Base-by-base conservation (phyloP, 441 rosid species). In the Gossypium trilobum region DNA sequence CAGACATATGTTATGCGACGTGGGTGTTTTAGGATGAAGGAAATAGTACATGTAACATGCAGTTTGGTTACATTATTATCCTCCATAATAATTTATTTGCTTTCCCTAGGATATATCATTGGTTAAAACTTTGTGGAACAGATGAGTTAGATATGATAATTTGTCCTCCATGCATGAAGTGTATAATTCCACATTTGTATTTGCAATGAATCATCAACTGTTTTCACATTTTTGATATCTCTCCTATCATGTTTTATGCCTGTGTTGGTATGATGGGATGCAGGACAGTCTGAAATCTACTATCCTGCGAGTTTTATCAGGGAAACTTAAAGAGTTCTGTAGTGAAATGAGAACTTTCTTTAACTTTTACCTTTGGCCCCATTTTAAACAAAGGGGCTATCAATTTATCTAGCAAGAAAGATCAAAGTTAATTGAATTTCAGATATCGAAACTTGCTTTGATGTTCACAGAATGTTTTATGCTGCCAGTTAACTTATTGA, bases 401-500 rank as follows among this genome's bases (percentile, higher is more conserved):
- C 44, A 25, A 71, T 60, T 71, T 20, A 9, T 64, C 25, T 19
- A 16, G 56, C 65, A 51, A 51, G 27, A 36, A 54, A 33, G 59
- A 70, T 73, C 29, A 16, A 22, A 22, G 22, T 42, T 62, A 57
- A 73, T 39, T 70, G 48, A 36, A 63, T 27, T 60, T 44, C 5
- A 57, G 11, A 48, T 42, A 9, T 51, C 11, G n/a, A 29, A 11
- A 59, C 11, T 60, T 14, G 57, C 61, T 80, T 67, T 39, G 11
- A 42, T 56, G 68, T 42, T 72, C 27, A 22, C 36, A 48, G 57
- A 11, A 66, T 67, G 58, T 48, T 67, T 11, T 48, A 22, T 59
- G 71, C 44, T 39, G 74, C 71, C 51, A 7, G 55, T 61, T 76
- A 77, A 83, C 51, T 57, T 62, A 73, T 55, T 74, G 66, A 64